Evolutionary conservation across 2,329 filamentous ascomycete genomes (phyloP).

Genomic region (Aspergillus aculeatinus): DNA sequence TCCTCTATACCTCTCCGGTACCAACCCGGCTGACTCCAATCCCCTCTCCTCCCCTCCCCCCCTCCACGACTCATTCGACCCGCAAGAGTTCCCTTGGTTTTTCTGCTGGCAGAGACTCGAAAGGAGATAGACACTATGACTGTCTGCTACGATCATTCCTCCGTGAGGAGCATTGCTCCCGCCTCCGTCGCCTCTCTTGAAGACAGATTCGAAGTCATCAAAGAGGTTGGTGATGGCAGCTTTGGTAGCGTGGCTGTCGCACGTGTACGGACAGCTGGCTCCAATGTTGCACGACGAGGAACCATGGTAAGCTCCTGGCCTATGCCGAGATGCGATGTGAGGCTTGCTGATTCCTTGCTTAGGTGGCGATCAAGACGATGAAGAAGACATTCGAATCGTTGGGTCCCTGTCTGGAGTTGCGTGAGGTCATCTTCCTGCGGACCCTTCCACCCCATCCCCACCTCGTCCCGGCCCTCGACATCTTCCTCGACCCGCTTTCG

Average conservation of each 20-base stretch:
- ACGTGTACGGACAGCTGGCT: constrained; percentile 84
- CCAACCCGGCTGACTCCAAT: constrained; percentile 6
- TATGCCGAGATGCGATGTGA: not conserved
- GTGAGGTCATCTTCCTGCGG: constrained; percentile 94
- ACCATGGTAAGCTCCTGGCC: constrained; percentile 69
- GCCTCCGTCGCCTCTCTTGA: constrained; percentile 64
- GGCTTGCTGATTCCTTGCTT: constrained; percentile 17
- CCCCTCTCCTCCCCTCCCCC: not conserved
- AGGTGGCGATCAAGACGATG: constrained; percentile 99
- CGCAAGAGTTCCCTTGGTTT: constrained; percentile 27
- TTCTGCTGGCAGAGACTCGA: constrained; percentile 44
- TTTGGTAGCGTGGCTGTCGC: constrained; percentile 95
- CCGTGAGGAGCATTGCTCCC: constrained; percentile 59
- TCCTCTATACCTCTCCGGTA: not conserved
- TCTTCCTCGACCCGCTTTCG: constrained; percentile 93
- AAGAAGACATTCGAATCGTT: constrained; percentile 99
- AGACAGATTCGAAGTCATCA: constrained; percentile 93
- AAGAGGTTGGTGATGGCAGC: constrained; percentile 98
- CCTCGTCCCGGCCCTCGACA: constrained; percentile 94
- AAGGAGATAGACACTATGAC: constrained; percentile 62
- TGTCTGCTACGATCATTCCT: constrained; percentile 68
- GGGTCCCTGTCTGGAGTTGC: constrained; percentile 82
- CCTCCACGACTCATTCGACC: constrained; percentile 8
- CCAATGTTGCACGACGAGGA: constrained; percentile 81
- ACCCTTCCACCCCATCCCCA: constrained; percentile 85